These are phyloP conservation scores for Paraphaeosphaeria minitans DNA, from an alignment of 2,329 filamentous ascomycete genomes.

Conservation along the genomic window DNA sequence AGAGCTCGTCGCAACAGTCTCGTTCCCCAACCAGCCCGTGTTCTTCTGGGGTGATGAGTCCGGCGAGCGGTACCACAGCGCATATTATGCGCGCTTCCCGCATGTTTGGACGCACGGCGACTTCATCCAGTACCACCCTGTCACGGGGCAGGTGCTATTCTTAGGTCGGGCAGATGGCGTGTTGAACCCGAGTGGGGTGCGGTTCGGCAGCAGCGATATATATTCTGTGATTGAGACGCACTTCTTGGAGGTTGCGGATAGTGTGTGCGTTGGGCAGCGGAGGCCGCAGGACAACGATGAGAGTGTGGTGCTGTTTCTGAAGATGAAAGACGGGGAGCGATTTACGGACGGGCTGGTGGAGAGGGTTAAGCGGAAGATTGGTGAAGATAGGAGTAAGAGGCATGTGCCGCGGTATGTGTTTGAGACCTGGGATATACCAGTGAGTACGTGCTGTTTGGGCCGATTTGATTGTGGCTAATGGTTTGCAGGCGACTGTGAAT, in stretches of 20 bases:
- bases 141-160: constrained; percentile 68
- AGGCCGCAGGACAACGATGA: constrained; percentile 64
- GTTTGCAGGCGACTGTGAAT: constrained; percentile 74
- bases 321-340: constrained; percentile 62
- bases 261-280: constrained; percentile 80
- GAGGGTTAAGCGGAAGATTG: constrained; percentile 68
- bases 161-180: constrained; percentile 78
- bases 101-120: constrained; percentile 84
- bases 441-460: constrained; percentile 51
- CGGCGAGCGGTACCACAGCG: constrained; percentile 51
- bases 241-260: constrained; percentile 70
- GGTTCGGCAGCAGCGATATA: constrained; percentile 81
- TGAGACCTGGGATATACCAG: constrained; percentile 79
- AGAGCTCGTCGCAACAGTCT: constrained; percentile 71
- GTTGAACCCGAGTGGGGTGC: constrained; percentile 76
- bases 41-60: constrained; percentile 54
- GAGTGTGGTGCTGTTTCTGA: constrained; percentile 63
- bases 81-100: constrained; percentile 55
- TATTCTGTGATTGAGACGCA: constrained; percentile 73
- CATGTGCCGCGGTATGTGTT: constrained; percentile 82
- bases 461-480: constrained; percentile 6
- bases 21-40: constrained; percentile 77
- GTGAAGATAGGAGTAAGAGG: constrained; percentile 68
- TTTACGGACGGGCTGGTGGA: constrained; percentile 62
- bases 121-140: constrained; percentile 73